Evolutionary conservation across 345 rosid genomes (phyloP).

Genomic region (Salix arbutifolia): DNA sequence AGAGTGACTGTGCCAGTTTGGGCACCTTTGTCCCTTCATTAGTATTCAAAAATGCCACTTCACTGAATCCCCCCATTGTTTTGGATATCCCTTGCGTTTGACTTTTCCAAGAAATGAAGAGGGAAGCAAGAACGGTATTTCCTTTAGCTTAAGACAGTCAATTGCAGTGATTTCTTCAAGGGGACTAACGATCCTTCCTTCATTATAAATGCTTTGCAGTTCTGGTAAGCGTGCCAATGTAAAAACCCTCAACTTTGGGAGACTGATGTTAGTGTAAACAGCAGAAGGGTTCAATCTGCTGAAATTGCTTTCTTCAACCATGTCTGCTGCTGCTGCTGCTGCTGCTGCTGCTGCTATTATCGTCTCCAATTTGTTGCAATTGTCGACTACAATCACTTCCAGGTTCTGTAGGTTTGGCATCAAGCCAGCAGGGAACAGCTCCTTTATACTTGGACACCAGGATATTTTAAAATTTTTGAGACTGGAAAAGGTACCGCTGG

Average conservation of each 20-base stretch:
- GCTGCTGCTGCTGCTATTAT: conserved; percentile 7
- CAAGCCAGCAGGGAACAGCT: not conserved
- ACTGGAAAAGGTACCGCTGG: not conserved
- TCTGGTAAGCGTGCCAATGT: not conserved
- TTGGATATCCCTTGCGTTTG: not conserved
- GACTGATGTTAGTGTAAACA: not conserved
- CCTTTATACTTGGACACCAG: conserved; percentile 6
- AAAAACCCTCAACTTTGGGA: not conserved
- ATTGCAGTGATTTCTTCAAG: not conserved
- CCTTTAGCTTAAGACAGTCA: conserved; percentile 12
- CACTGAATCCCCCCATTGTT: conserved; percentile 11
- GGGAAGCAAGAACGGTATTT: conserved; percentile 14
- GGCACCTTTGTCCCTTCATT: too few species aligned
- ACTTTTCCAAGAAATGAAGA: not conserved
- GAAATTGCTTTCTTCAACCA: not conserved
- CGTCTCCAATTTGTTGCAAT: not conserved
- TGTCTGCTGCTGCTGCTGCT: conserved; percentile 21
- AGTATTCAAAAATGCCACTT: conserved; percentile 14
- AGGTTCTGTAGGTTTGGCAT: conserved; percentile 9
- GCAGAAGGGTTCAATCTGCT: not conserved
- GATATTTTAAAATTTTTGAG: fast-evolving
- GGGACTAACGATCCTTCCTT: not conserved
- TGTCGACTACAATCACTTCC: not conserved
- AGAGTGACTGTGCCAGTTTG: not conserved
- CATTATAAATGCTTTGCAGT: conserved; percentile 12